phyloP scores from a whole-genome alignment of 2,329 filamentous ascomycete species.

The Cercospora nicotianae region DNA sequence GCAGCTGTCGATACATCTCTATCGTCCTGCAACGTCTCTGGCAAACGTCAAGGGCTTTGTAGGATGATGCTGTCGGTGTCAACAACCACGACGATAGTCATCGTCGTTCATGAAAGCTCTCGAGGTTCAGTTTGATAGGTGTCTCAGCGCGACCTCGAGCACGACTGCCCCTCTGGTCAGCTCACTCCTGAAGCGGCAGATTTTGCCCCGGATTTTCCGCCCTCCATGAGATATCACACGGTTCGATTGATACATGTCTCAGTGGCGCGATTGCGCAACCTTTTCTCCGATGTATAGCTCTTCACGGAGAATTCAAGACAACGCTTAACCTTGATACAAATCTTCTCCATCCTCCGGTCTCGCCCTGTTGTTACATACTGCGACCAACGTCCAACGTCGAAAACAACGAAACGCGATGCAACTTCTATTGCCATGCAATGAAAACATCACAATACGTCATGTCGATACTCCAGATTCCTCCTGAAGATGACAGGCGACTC shows the following conservation, averaged over 20 bases:
- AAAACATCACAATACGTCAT: not conserved
- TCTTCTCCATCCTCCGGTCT: not conserved
- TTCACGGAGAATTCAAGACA: conserved; percentile 4
- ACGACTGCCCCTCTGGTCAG: not conserved
- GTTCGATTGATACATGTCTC: conserved; percentile 3
- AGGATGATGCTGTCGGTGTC: not conserved
- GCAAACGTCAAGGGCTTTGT: not conserved
- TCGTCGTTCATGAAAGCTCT: not conserved
- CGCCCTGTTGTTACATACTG: conserved; percentile 3
- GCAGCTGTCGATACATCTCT: not conserved
- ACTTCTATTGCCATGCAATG: not conserved
- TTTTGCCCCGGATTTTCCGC: not conserved
- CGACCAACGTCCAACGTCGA: conserved; percentile 1
- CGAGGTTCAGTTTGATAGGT: conserved; percentile 7
- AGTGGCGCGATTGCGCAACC: conserved; percentile 2
- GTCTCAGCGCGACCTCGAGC: conserved; percentile 8
- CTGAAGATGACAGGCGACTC: not conserved
- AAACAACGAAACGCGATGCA: not conserved
- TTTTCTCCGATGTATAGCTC: conserved; percentile 6
- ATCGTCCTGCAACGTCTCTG: conserved; percentile 1
- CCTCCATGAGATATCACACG: not conserved
- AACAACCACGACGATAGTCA: too few relatives aligned
- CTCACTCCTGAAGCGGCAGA: not conserved
- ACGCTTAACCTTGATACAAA: not conserved
- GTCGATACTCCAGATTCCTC: not conserved